Base-by-base conservation (phyloP, 2,329 filamentous ascomycete species). In the Diaporthe citriasiana region DNA sequence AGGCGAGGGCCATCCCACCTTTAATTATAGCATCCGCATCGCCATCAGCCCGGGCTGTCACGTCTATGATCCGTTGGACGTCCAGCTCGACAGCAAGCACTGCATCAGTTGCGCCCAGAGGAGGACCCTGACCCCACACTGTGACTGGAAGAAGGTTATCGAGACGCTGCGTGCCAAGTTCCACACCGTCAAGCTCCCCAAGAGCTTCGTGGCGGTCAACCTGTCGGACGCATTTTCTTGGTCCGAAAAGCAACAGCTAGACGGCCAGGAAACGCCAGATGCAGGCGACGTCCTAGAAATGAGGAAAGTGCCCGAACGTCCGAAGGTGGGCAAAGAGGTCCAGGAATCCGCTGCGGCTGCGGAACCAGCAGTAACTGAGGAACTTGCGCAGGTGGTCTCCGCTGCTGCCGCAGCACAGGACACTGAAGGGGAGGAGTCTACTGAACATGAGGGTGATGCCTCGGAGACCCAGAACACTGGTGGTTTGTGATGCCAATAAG, bases 71-170 rank as follows among this genome's bases (percentile, higher is more conserved):
- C 97, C 97, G 7, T 88, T 99, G 38, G 96, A 99, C 81, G 95
- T 99, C 77, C 95, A 98, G 85, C 91, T 99, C 38, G 97, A 99
- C 83, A 97, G 94, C 79, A 94, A 97, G 79, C 97, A 99, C 82
- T 97, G 95, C 82, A 99, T 99, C 79, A 95, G 96, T 53, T 97
- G 94, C 81, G 95, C 96, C 9, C 95, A 95, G n/a, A 89, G 95
- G 76, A 89, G 97, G 76, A 97, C 94, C 81, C 85, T 99, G 79
- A 98, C 96, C 4, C 90, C 94, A 3, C 97, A 99, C 84, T 92
- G 92, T 50, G 94, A 99, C 82, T 99, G 97, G 96, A 96, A 97
- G 84, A 91, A 96, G 79, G 94, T 99, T n/a, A 94, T 99, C 78
- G 95, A 98, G 84, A 98, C 95, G 1, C 86, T 99, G 76, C 91